Base-by-base conservation (phyloP, 2,329 filamentous ascomycete genomes). In the Ceratocystis cacaofunesta region DNA sequence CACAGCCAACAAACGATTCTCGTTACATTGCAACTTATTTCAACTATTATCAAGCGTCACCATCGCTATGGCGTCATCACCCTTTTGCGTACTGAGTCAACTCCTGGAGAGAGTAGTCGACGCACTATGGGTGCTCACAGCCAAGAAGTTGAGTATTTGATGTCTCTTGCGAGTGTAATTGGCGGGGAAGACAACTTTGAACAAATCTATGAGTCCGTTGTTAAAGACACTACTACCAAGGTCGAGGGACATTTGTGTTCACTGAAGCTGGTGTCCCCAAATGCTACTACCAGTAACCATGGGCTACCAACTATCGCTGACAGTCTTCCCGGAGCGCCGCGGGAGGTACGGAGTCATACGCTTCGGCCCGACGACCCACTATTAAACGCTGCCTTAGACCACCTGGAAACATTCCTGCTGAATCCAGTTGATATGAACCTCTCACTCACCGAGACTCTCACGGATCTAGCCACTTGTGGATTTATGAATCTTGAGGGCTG, bases 371-470 rank as follows among this genome's bases (percentile, higher is more conserved):
- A 84, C 65, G 86, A 86, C 69, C 85, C 81, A 55, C 80, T 85
- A 44, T 78, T 86, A 60, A 84, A 82, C 72, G 84, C 88, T 7
- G 77, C 89, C 1, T 76, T 88, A 8, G 85, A 88, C 55, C 80
- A 92, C 6, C 75, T 99, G 10, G 82, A 87, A 57, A 86, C 81
- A 0, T 99, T 97, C 71, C 90, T 96, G 70, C 82, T 89, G 4
- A 99, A 99, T 70, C 87, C 90, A 2, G 85, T 97, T 2, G 90
- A 96, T 70, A 92, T 89, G 2, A 99, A 99, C 70, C 77, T 99
- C 2, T 88, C 88, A 0, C 79, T 96, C 1, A 97, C 92, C 0
- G 89, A 95, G 71, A 83, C 88, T 0, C 79, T 97, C 55, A 82
- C 95, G 32, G 88, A 90, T 69, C 79, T 99, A 50, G 89, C 89